Evolutionary conservation across 208 protist species (phyloP), one percentile per base, ranked within the genome.

Genomic region (Acanthamoeba triangularis): DNA sequence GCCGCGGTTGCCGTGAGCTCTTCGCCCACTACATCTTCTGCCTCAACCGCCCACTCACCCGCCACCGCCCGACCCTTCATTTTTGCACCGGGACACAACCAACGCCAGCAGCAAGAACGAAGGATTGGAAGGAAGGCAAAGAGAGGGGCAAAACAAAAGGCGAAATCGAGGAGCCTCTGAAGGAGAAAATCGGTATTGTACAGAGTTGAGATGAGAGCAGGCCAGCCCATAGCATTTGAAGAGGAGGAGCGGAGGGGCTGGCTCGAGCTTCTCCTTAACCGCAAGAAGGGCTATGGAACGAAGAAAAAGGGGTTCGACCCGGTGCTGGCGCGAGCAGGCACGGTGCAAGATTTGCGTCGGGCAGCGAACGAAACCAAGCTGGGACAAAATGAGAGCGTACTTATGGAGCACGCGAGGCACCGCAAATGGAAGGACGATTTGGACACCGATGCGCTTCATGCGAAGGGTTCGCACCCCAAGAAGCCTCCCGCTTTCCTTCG

Each of bases 401-500:
- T 41, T 6, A 49, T 49, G 18, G 74, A 52, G 25, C 23, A 37
- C 1, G 28, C 52, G 44, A 14, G 37, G 28, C 49, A 61, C 44
- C 44, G 80, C 44, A 63, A 88, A n/a, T 54, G 80, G 80, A 88
- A 54, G 80, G 80, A 88, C 44, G 80, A 88, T 33, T 33, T n/a
- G 2, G 80, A 88, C 80, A 41, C 44, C 30, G 44, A 78, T 5
- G 35, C 69, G 16, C 16, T 78, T 33, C 33, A 13, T 25, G 33
- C 33, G 1, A 41, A 16, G 35, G 69, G 0, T 20, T 4, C 33
- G 4, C 33, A 41, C 33, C 69, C 16, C 33, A 18, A 18, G 10
- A n/a, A 52, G 11, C 16, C 80, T 54, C 8, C 28, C 2, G 25
- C 30, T 7, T 28, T 20, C 30, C 25, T 63, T 41, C 25, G n/a